Evolutionary conservation across 345 rosid species (phyloP).

Genomic region (Dovyalis caffra): DNA sequence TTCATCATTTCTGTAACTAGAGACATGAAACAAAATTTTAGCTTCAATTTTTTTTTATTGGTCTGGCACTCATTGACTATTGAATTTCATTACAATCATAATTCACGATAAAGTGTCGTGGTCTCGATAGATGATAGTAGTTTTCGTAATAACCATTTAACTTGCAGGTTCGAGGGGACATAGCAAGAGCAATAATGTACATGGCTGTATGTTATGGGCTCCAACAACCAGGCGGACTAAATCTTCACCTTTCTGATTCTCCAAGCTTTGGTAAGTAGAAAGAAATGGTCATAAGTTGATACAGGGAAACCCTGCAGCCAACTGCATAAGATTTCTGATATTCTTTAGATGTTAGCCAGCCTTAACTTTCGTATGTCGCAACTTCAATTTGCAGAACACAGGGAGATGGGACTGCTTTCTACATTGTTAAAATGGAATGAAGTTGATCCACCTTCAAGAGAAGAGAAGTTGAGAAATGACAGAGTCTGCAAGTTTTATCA

Average conservation of each 20-base stretch:
- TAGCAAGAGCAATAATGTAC: constrained; percentile 25
- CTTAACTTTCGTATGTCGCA: not conserved
- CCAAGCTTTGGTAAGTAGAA: constrained; percentile 18
- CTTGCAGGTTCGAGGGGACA: constrained; percentile 26
- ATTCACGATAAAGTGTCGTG: not conserved
- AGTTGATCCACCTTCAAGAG: constrained; percentile 17
- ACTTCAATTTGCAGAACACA: not conserved
- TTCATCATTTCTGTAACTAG: not conserved
- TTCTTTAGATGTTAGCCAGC: not conserved
- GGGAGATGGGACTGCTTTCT: constrained; percentile 25
- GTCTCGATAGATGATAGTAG: not conserved
- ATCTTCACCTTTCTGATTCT: constrained; percentile 23
- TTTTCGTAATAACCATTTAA: not conserved
- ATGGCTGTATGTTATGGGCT: constrained; percentile 23
- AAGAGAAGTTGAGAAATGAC: constrained; percentile 25
- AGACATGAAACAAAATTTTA: not conserved
- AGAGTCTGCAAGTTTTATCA: constrained; percentile 24
- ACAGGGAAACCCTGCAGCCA: not conserved
- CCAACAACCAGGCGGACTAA: constrained; percentile 18
- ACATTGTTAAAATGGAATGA: constrained; percentile 22
- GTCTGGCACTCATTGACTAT: not conserved
- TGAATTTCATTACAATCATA: not conserved
- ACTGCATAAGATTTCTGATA: not conserved
- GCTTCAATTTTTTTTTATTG: not conserved
- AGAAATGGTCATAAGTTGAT: not conserved